These are phyloP conservation scores for Lactarius trivialis DNA, from an alignment of 768 basidiomycete species.

Conservation along the genomic window DNA sequence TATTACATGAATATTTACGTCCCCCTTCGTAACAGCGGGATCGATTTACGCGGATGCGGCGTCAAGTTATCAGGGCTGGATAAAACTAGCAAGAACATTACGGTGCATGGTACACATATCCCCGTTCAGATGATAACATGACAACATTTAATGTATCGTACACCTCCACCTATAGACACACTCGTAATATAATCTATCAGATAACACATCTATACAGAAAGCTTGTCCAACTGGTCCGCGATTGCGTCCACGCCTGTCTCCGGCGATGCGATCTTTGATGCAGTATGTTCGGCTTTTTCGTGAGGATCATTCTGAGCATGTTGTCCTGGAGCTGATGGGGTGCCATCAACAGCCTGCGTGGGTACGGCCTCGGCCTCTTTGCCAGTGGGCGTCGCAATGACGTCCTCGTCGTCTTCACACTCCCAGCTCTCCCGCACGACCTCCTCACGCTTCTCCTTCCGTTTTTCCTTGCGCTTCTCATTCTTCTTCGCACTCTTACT, in stretches of 20 bases:
- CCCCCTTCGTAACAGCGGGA: background rate
- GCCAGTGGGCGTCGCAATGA: conserved; percentile 17
- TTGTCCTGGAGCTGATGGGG: conserved; percentile 18
- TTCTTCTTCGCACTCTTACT: conserved; percentile 63
- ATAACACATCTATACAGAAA: conserved; percentile 35
- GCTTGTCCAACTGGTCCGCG: conserved; percentile 47
- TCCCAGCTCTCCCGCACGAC: conserved; percentile 74
- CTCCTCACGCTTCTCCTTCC: conserved; percentile 59
- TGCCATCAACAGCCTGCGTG: background rate
- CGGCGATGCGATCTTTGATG: conserved; percentile 2
- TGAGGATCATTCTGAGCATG: conserved; percentile 22
- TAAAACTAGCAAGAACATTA: background rate
- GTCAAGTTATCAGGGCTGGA: background rate
- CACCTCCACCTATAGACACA: conserved; percentile 18
- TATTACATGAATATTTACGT: conserved; percentile 6
- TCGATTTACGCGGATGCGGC: background rate
- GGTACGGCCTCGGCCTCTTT: background rate
- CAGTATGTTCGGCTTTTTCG: conserved; percentile 1
- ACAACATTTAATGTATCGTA: conserved; percentile 15
- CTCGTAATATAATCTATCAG: conserved; percentile 16
- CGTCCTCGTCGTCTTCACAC: conserved; percentile 53
- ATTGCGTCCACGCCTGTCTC: conserved; percentile 34
- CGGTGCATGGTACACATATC: conserved; percentile 8
- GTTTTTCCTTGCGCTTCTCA: conserved; percentile 75
- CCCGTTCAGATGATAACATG: background rate